phyloP scores from a whole-genome alignment of 1,284 basidiomycete species.

The Bjerkandera adusta region DNA sequence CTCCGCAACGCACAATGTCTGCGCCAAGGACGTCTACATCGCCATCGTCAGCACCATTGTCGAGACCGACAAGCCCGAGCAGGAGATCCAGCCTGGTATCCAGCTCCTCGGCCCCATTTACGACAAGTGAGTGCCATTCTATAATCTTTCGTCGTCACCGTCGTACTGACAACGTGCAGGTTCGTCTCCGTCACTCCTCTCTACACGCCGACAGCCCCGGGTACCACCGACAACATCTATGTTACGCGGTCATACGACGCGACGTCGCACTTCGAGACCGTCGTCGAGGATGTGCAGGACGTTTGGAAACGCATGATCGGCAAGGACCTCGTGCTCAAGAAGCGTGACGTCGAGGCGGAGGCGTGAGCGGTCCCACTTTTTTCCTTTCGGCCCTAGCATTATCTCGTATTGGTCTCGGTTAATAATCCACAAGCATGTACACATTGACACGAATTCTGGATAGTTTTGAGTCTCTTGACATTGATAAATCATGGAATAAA shows the following conservation, averaged over 20 bases:
- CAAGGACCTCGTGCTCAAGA: slow-evolving; percentile 77
- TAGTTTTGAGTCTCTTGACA: background rate
- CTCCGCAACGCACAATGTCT: slow-evolving; percentile 96
- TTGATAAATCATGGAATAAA: background rate
- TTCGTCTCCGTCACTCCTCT: slow-evolving; percentile 89
- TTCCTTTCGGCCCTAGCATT: no score
- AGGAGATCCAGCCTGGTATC: slow-evolving; percentile 90
- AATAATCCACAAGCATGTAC: slow-evolving; percentile 8
- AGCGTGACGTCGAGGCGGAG: slow-evolving; percentile 71
- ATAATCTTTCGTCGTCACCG: background rate
- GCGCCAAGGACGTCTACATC: slow-evolving; percentile 91
- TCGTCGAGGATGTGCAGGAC: slow-evolving; percentile 91
- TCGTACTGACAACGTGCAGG: slow-evolving; percentile 40
- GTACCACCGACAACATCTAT: slow-evolving; percentile 87
- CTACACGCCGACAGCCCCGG: slow-evolving; percentile 86
- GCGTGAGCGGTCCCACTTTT: slow-evolving; percentile 36
- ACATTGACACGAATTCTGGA: slow-evolving; percentile 4
- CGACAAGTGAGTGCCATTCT: slow-evolving; percentile 74
- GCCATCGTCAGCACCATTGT: slow-evolving; percentile 99
- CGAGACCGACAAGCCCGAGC: slow-evolving; percentile 91
- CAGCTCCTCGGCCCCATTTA: slow-evolving; percentile 91
- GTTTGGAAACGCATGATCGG: slow-evolving; percentile 89
- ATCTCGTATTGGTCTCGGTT: no score
- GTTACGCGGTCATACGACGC: slow-evolving; percentile 98
- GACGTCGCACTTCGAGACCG: slow-evolving; percentile 98